Base-by-base conservation (phyloP, 768 basidiomycete species). In the Galerina sulciceps region DNA sequence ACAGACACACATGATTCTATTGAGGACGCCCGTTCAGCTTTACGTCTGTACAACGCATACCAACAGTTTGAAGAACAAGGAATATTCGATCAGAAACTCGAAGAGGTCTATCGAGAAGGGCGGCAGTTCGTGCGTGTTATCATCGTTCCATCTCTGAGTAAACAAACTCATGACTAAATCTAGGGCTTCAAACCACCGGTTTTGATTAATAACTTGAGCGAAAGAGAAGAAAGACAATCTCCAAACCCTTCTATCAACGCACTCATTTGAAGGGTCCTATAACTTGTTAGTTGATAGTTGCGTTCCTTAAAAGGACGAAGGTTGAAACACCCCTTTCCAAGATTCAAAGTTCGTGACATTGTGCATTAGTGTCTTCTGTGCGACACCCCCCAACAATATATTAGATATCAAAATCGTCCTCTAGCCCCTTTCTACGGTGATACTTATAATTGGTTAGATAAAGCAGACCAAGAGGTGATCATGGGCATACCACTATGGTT, bases 1-100 rank as follows among this genome's bases (percentile, higher is more conserved):
- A 91, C 85, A 2, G 94, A 94, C 18, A 93, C 87, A 11, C 96
- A 99, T 71, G 97, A 99, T 72, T 98, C 96, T n/a, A 96, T 99
- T 64, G 97, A 99, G 72, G 96, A 99, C 67, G 94, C 95, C 0
- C 83, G 86, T 6, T 93, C 91, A 6, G 95, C 96, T 0, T 76
- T 97, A 31, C 81, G 87, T 63, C 77, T 98, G 34, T 97, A 91
- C 75, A 89, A 93, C 70, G 87, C 89, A 3, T 94, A 90, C 71
- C 83, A 87, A 17, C 79, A 85, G 34, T 87, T 93, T 47, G 90
- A 95, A 68, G 87, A 83, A 26, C 81, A 86, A 44, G 89, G 88
- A 1, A 70, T 82, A 4, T 96, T 97, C 71, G 94, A 96, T 62
- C 83, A 89, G 56, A 93, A 94, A 62, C 79, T 99, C 59, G 95